A percentile compares a stretch with the other conserved stretches of the same genome.
phyloP scores from a whole-genome alignment of 2,329 filamentous ascomycete genomes.

The Scytalidium lignicola region DNA sequence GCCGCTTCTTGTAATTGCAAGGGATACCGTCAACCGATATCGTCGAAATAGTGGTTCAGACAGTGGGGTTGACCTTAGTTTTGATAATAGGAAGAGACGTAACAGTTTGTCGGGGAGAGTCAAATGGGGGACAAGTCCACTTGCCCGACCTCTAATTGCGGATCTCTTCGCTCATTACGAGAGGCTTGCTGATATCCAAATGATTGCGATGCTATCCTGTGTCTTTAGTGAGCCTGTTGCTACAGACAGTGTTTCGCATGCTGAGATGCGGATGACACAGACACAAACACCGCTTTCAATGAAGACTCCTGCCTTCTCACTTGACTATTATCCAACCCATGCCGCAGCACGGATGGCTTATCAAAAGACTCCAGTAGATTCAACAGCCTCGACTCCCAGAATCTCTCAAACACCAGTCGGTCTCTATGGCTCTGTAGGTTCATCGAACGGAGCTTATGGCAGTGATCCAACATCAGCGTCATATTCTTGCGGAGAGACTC shows the following conservation, averaged over 20 bases:
- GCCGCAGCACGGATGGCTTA: slow-evolving; percentile 48
- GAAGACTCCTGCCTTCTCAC: slow-evolving; percentile 61
- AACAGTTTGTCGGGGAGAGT: slow-evolving; percentile 50
- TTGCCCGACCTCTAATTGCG: slow-evolving; percentile 55
- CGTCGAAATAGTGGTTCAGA: slow-evolving; percentile 36
- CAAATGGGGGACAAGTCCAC: slow-evolving; percentile 63
- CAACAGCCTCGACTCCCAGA: slow-evolving; percentile 51
- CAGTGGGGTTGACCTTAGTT: slow-evolving; percentile 41
- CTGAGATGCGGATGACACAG: slow-evolving; percentile 50
- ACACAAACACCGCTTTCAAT: slow-evolving; percentile 58
- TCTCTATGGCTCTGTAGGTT: slow-evolving; percentile 51
- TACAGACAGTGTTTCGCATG: slow-evolving; percentile 51
- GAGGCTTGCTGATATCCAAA: slow-evolving; percentile 57
- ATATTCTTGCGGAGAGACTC: slow-evolving; percentile 58
- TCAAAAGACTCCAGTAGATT: slow-evolving; percentile 47
- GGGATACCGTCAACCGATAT: slow-evolving; percentile 44
- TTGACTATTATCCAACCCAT: slow-evolving; percentile 61
- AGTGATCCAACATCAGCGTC: slow-evolving; percentile 52
- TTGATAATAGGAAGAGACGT: slow-evolving; percentile 26
- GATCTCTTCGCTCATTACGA: slow-evolving; percentile 63
- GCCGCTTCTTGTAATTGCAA: slow-evolving; percentile 60
- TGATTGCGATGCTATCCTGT: slow-evolving; percentile 68
- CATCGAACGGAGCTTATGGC: slow-evolving; percentile 48
- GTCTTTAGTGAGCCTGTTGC: slow-evolving; percentile 58
- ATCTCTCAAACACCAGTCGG: slow-evolving; percentile 51